Evolutionary conservation across 2,329 filamentous ascomycete genomes (phyloP), one percentile per base, ranked within the genome.

Genomic region (Penicillium sp.): DNA sequence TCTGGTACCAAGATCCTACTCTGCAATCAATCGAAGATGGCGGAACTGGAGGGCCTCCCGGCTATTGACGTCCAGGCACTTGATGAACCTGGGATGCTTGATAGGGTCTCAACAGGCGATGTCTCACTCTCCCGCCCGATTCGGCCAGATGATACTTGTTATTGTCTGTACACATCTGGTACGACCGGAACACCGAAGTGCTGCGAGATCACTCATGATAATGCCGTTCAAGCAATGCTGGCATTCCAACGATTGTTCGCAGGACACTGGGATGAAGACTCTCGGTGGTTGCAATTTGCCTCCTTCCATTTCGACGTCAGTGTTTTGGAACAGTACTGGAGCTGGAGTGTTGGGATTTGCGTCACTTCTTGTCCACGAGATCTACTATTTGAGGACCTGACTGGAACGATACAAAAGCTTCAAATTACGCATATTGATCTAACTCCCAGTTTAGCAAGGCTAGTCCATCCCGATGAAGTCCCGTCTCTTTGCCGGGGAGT

Each of bases 271-370:
- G 81, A 88, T 38, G 66, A 78, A 0, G 69, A 82, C 0, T 95
- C 91, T 0, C 84, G 88, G 55, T 97, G 91, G 88, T 79, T 97
- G 0, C 93, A 97, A 68, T 97, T 97, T 68, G 93, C 93, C 1
- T 92, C 91, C 0, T 90, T 96, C 54, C 93, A 96, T 71, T 97
- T 97, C 58, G 93, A 97, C 65, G 92, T 97, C 4, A 94, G 90
- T 1, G 89, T 97, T 0, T 80, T 97, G 0, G 92, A 97, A 68
- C 92, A 96, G 67, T 97, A 93, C 70, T 97, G 91, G 91, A 94
- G 88, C 55, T 97, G 92, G 92, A 91, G 88, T 28, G 89, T 94
- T 0, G 91, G 91, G 1, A 91, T 97, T 26, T 87, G 88, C 4
- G 82, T 97, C 0, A 88, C 93, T 2, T 87, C 89, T 2, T 91